Evolutionary conservation across 306 rosid species (phyloP).

Genomic region (Medicago ruthenica): DNA sequence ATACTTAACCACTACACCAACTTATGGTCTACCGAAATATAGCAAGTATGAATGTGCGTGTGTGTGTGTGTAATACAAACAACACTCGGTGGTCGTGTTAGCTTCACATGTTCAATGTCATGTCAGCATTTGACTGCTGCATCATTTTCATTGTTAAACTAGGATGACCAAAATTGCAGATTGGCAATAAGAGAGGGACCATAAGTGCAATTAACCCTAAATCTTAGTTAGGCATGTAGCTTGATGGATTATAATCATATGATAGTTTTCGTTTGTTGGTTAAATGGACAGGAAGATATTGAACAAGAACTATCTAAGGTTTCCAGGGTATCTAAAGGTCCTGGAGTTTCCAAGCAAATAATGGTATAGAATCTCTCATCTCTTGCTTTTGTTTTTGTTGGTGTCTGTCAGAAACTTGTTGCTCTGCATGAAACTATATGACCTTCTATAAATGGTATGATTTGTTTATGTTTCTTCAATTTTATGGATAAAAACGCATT

Average conservation of each 20-base stretch:
- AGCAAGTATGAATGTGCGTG: not conserved
- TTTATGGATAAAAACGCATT: constrained; percentile 16
- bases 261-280: constrained; percentile 32
- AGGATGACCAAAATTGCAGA: not conserved
- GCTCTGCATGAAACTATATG: constrained; percentile 10
- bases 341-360: constrained; percentile 75
- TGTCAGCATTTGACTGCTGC: no score
- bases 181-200: not conserved
- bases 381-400: constrained; percentile 24
- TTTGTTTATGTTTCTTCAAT: not conserved
- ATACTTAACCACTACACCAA: not conserved
- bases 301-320: constrained; percentile 80
- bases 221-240: constrained; percentile 15
- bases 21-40: no score
- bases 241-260: constrained; percentile 15
- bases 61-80: no score
- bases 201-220: not conserved
- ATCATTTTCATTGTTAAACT: no score
- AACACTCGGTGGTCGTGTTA: no score
- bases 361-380: constrained; percentile 55
- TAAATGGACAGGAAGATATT: constrained; percentile 79
- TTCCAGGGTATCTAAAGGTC: constrained; percentile 71
- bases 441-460: not conserved
- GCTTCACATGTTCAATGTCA: no score
- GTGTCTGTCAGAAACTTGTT: constrained; percentile 25